Evolutionary conservation across 345 rosid species (phyloP), one percentile per base, ranked within the genome.

Genomic region (Capsella bursapastoris): DNA sequence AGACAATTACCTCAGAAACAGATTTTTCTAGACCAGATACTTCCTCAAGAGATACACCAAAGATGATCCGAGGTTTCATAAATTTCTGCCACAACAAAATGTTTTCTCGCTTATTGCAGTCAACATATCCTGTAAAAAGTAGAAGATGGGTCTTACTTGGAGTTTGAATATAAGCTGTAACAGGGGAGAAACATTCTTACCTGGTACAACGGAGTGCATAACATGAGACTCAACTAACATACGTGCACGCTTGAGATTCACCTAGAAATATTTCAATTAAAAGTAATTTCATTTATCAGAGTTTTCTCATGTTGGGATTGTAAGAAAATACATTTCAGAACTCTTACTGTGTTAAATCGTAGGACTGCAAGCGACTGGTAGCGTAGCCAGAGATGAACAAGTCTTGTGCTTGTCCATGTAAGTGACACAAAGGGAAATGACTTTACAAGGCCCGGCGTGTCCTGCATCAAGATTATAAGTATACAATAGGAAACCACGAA

Each of bases 231-330:
- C 81, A 57, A 84, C 90, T 68, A 94, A 81, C 44, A 88, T 75
- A 59, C 95, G 95, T 68, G 95, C 97, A 78, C 98, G 97, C 89
- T 94, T 94, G 68, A 91, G 85, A 86, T 94, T 94, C 78, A 94
- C 83, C 98, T 94, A 84, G 4, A 61, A 66, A 40, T 79, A 35
- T 59, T 44, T 63, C 27, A 43, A 64, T 66, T 47, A 74, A 38
- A 40, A 49, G 22, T 47, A 35, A 0, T 22, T 31, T 52, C 16
- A 11, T 13, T 66, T 27, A 49, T 31, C 37, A 29, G 64, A 6
- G 51, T 16, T 28, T 28, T 58, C 6, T 60, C 41, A 31, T 7
- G 22, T 66, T 60, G 32, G 22, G 68, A 22, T 56, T 67, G 69
- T 62, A 40, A 63, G 55, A 14, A 64, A 12, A 64, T 14, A 47